Percentiles rank a stretch among this genome's conserved stretches.
phyloP scores from a whole-genome alignment of 2,329 filamentous ascomycete genomes.

The Claviceps africana region DNA sequence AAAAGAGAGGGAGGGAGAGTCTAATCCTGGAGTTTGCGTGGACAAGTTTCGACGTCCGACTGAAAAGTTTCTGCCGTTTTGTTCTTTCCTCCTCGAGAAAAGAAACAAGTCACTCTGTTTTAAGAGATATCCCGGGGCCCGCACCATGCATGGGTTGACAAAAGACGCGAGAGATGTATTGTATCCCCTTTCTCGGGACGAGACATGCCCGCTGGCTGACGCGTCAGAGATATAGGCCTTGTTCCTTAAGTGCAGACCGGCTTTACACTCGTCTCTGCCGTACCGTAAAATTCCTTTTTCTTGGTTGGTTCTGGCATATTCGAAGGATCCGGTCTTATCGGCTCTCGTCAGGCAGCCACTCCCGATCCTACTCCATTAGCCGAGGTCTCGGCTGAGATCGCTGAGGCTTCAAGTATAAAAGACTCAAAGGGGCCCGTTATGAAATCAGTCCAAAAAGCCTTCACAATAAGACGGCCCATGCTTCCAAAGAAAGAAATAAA shows the following conservation, averaged over 20 bases:
- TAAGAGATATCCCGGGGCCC: neutral
- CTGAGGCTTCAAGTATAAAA: slow-evolving; percentile 6
- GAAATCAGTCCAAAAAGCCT: neutral
- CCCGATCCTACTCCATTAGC: neutral
- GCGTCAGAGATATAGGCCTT: slow-evolving; percentile 12
- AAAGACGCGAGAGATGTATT: slow-evolving; percentile 6
- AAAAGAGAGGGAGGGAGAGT: too few species aligned
- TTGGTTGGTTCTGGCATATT: neutral
- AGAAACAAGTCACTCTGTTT: neutral
- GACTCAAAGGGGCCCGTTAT: slow-evolving; percentile 3
- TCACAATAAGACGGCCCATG: neutral
- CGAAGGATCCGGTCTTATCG: neutral
- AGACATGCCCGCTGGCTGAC: slow-evolving; percentile 14
- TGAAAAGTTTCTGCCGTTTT: neutral
- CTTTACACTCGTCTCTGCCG: neutral
- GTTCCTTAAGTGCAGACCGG: neutral
- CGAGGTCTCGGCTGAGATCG: neutral
- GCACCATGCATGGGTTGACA: slow-evolving; percentile 5
- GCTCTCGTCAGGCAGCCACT: neutral
- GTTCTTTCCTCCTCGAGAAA: neutral
- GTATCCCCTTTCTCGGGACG: slow-evolving; percentile 13
- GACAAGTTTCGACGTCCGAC: neutral
- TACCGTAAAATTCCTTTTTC: neutral
- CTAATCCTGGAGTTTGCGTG: neutral
- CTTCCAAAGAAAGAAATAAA: neutral